Base-by-base conservation (phyloP, 2,329 filamentous ascomycete genomes). In the Eutypella sp. region DNA sequence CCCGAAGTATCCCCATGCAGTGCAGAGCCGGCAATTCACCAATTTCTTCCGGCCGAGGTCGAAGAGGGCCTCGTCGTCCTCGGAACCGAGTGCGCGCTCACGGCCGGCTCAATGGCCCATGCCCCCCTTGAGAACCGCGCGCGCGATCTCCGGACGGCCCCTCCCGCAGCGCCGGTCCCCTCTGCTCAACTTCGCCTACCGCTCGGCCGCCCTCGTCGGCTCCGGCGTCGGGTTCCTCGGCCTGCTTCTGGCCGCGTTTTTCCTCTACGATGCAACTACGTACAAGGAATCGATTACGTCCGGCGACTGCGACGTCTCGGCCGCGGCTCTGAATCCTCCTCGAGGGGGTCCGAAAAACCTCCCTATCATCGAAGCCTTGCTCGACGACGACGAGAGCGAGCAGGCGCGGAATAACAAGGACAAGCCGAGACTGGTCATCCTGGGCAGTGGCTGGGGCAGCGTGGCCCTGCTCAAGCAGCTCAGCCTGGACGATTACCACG, bases 401-500 rank as follows among this genome's bases (percentile, higher is more conserved):
- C 77, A 79, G 46, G 90, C 84, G 68, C 76, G 74, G 51, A 75
- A 71, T 41, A 81, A 84, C 64, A 93, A 89, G 68, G 79, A 91
- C 61, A 99, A 99, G 72, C 93, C 93, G 4, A 88, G 87, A 60
- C 72, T 99, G 58, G 93, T 99, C 34, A 87, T 99, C 47, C 70
- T 99, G 27, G 93, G 93, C 18, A 91, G 91, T 15, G 93, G 93
- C 38, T 99, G 93, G 93, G 93, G 91, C 44, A 89, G 89, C 58
- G 87, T 99, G 49, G 89, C 92, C 4, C 72, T 99, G 48, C 71
- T 99, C 56, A 99, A 99, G 71, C 85, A 89, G 51, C 69, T 99
- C 51, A 87, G 92, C 51, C 85, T 90, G 0, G 89, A 91, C 11
- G 89, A 96, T 57, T 99, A 96, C 63, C 91, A 99, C 66, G 85